phyloP scores from a whole-genome alignment of 305 asterid species.

The Rubia balearica region DNA sequence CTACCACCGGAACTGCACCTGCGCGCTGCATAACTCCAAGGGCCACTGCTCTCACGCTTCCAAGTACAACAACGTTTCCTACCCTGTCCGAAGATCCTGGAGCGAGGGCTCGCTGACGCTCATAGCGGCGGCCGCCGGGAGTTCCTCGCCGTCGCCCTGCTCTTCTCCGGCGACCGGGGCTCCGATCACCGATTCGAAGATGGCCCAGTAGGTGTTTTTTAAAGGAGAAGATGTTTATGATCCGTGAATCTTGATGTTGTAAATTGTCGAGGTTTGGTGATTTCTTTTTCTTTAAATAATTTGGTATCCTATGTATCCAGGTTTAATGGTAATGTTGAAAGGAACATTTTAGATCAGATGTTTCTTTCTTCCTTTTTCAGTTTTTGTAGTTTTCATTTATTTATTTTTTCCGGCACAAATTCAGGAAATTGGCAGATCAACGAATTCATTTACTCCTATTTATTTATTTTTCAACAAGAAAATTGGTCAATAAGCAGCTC shows the following conservation, averaged over 20 bases:
- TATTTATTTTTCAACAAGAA: neutral
- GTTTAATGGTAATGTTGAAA: neutral
- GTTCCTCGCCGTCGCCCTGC: conserved; percentile 20
- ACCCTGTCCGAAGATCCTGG: conserved; percentile 60
- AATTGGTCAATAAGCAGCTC: neutral
- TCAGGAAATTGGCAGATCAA: neutral
- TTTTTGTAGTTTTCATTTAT: neutral
- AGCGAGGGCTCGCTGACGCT: conserved; percentile 52
- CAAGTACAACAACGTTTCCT: conserved; percentile 29
- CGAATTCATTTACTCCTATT: neutral
- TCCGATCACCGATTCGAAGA: conserved; percentile 8
- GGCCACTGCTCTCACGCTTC: conserved; percentile 40
- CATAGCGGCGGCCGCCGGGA: conserved; percentile 26
- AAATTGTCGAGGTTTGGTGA: neutral
- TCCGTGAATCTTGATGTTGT: neutral
- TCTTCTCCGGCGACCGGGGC: conserved; percentile 14
- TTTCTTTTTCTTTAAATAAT: neutral
- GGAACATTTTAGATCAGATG: neutral
- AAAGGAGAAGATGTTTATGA: conserved; percentile 3
- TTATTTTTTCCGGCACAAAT: neutral
- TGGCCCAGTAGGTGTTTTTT: conserved; percentile 7
- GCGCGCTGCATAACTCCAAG: conserved; percentile 54
- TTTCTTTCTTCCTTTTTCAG: neutral
- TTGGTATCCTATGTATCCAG: neutral
- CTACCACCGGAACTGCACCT: conserved; percentile 61